Evolutionary conservation across 345 rosid species (phyloP), one percentile per base, ranked within the genome.

Genomic region (Raphanus sativus): DNA sequence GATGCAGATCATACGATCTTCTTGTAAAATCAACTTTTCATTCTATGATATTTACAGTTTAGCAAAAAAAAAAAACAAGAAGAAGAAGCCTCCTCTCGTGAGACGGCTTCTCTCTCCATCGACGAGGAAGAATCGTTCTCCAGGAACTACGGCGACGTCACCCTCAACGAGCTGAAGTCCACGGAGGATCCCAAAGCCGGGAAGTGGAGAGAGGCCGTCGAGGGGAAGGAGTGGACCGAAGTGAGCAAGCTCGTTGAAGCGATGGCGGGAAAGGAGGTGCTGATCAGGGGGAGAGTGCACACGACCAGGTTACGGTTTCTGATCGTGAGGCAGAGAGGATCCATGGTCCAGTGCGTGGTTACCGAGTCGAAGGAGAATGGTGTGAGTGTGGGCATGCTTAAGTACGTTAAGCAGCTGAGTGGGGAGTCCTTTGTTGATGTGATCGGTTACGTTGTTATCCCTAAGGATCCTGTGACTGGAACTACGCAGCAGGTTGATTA

Each of bases 21-120:
- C n/a, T n/a, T n/a, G n/a, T n/a, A n/a, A n/a, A n/a, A n/a, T n/a
- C n/a, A n/a, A n/a, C n/a, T n/a, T n/a, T n/a, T n/a, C n/a, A n/a
- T n/a, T n/a, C n/a, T n/a, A n/a, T n/a, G n/a, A n/a, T n/a, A n/a
- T n/a, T n/a, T n/a, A n/a, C n/a, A n/a, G n/a, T n/a, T n/a, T n/a
- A n/a, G n/a, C n/a, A n/a, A n/a, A n/a, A n/a, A 28, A 54, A 84
- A 75, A 5, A 85, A 81, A 6, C 63, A 40, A 42, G 50, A 42
- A 42, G 50, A 42, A 42, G 52, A 11, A 11, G n/a, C 52, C 52
- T 42, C 52, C 52, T 42, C 52, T 1, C n/a, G 52, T 5, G 12
- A 11, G 52, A 12, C 52, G 1, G 52, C 15, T 48, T 48, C 54
- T 5, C 54, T 48, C 54, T 48, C 54, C n/a, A 55, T 55, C 26